Evolutionary conservation across 2,329 filamentous ascomycete genomes (phyloP).

Genomic region (Huntiella abstrusa): DNA sequence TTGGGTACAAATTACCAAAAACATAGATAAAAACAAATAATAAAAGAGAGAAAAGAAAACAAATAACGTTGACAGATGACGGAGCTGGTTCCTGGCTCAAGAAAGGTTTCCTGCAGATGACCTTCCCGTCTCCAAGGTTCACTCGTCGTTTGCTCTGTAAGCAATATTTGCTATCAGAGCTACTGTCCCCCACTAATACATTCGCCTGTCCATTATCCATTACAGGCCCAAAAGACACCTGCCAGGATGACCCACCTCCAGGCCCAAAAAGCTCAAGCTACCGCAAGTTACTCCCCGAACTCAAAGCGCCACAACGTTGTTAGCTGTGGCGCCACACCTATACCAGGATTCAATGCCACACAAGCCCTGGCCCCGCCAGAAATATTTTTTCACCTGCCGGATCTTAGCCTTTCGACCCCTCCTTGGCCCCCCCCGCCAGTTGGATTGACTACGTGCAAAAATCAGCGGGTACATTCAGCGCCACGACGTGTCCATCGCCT

Average conservation of each 20-base stretch:
- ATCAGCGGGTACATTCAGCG: slow-evolving; percentile 9
- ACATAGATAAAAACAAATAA: too few relatives aligned
- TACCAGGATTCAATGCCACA: slow-evolving; percentile 11
- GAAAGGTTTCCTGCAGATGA: not conserved
- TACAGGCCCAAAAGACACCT: too few relatives aligned
- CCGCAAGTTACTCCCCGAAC: not conserved
- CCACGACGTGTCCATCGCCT: slow-evolving; percentile 10
- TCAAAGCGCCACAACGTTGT: not conserved
- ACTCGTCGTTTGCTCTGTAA: slow-evolving; percentile 3
- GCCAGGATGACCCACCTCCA: too few relatives aligned
- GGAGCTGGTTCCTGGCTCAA: not conserved
- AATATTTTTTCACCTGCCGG: slow-evolving; percentile 10
- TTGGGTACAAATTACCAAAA: too few relatives aligned
- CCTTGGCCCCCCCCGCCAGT: slow-evolving; percentile 4
- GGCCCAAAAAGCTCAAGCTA: not conserved
- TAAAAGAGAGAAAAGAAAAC: slow-evolving; percentile 1
- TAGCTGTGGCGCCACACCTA: not conserved
- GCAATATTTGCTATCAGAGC: not conserved
- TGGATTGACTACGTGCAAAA: slow-evolving; percentile 1
- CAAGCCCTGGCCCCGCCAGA: slow-evolving; percentile 12
- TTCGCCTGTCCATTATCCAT: too few relatives aligned
- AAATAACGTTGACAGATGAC: not conserved
- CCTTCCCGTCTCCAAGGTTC: not conserved
- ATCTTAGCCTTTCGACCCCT: slow-evolving; percentile 11
- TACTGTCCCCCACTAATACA: not conserved